Percentiles rank a stretch among this genome's conserved stretches.
These are phyloP conservation scores for Penicillium sp. DNA, from an alignment of 2,329 filamentous ascomycete genomes.

Conservation along the genomic window DNA sequence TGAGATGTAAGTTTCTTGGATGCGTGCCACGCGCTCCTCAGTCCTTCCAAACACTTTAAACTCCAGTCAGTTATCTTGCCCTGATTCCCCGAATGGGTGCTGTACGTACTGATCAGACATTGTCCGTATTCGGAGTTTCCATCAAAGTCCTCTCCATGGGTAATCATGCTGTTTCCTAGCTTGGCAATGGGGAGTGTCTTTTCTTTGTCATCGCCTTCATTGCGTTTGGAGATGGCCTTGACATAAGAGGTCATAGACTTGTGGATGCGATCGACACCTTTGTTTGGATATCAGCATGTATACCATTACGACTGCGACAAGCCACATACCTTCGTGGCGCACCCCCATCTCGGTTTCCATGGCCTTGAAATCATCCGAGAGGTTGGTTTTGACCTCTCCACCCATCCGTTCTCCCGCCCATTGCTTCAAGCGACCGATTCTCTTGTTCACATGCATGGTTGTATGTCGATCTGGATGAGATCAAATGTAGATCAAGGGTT, in stretches of 20 bases:
- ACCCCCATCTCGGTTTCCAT: constrained; percentile 86
- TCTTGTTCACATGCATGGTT: constrained; percentile 67
- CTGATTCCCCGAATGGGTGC: not conserved
- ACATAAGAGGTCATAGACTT: constrained; percentile 78
- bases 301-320: too few relatives aligned
- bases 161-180: constrained; percentile 77
- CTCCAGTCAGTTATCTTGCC: constrained; percentile 3
- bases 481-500: constrained; percentile 4
- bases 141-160: constrained; percentile 89
- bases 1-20: constrained; percentile 76
- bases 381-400: constrained; percentile 75
- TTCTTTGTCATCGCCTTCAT: constrained; percentile 80
- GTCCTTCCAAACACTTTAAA: constrained; percentile 66
- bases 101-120: constrained; percentile 64
- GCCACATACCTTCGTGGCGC: constrained; percentile 68
- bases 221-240: constrained; percentile 79
- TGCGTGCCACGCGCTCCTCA: constrained; percentile 78
- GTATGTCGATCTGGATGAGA: constrained; percentile 2
- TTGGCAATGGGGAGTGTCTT: constrained; percentile 74
- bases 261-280: constrained; percentile 77
- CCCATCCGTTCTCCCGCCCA: constrained; percentile 98
- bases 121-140: constrained; percentile 84
- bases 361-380: constrained; percentile 84
- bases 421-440: constrained; percentile 92
- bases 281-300: too few relatives aligned